phyloP scores from a whole-genome alignment of 2,329 filamentous ascomycete genomes.

The Venturia effusa region DNA sequence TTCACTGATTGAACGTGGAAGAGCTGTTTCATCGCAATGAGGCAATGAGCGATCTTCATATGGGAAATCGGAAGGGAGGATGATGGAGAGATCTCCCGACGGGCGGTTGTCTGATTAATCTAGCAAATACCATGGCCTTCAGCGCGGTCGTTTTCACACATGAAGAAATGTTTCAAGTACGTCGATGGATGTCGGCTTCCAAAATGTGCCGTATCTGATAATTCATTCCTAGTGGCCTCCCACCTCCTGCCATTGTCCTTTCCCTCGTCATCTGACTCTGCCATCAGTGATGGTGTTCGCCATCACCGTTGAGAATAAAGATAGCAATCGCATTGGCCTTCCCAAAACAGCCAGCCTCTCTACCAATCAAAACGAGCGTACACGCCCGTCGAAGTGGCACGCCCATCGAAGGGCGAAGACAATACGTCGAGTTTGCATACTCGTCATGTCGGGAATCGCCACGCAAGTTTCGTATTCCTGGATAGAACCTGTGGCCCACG shows the following conservation, averaged over 20 bases:
- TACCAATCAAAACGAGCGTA: neutral
- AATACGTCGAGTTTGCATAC: neutral
- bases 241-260: no score
- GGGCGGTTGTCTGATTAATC: neutral
- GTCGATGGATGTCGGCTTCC: no score
- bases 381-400: neutral
- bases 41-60: neutral
- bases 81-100: neutral
- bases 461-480: neutral
- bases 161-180: no score
- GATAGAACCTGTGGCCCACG: no score
- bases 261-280: no score
- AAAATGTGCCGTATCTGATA: no score
- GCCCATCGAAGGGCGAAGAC: neutral
- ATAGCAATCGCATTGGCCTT: no score
- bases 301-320: no score
- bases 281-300: no score
- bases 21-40: neutral
- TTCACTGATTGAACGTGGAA: neutral
- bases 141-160: neutral
- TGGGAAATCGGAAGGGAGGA: neutral
- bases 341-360: neutral
- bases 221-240: neutral
- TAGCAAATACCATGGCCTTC: neutral
- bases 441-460: neutral